Conservation (phyloP, 257 asterid genomes). For the Capsicum rhomboideum region DNA sequence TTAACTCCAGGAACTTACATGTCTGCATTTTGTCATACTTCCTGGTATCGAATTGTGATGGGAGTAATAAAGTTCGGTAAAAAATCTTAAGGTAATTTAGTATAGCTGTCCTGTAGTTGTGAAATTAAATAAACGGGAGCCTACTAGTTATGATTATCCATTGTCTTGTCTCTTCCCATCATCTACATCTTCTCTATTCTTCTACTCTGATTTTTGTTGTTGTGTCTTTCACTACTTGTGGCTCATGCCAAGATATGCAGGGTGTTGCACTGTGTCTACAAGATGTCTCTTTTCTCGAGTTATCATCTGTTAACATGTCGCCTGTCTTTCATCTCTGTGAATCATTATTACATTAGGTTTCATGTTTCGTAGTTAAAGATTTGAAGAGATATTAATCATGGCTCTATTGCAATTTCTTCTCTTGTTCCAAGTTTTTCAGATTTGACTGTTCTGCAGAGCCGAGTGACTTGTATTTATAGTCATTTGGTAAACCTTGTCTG, state of each 20-base stretch:
- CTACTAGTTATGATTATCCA: neutral
- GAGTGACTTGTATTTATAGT: neutral
- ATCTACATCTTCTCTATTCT: neutral
- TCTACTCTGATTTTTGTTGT: neutral
- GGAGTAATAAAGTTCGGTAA: neutral
- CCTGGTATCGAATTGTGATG: neutral
- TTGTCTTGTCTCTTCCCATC: neutral
- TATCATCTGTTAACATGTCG: neutral
- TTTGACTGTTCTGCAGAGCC: neutral
- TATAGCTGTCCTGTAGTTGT: neutral
- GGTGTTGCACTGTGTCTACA: neutral
- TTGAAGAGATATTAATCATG: neutral
- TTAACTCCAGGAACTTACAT: neutral
- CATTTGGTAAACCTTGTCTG: neutral
- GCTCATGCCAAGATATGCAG: neutral
- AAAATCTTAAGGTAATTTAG: neutral
- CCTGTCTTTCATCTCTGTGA: neutral
- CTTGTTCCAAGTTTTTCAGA: neutral
- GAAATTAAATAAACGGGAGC: neutral
- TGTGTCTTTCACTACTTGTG: neutral
- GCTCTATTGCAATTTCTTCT: neutral
- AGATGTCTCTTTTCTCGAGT: neutral
- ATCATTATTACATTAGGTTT: neutral
- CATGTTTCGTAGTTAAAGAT: neutral
- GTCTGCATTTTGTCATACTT: neutral